phyloP scores from a whole-genome alignment of 1,284 basidiomycete genomes.

The Kwoniella shivajii region DNA sequence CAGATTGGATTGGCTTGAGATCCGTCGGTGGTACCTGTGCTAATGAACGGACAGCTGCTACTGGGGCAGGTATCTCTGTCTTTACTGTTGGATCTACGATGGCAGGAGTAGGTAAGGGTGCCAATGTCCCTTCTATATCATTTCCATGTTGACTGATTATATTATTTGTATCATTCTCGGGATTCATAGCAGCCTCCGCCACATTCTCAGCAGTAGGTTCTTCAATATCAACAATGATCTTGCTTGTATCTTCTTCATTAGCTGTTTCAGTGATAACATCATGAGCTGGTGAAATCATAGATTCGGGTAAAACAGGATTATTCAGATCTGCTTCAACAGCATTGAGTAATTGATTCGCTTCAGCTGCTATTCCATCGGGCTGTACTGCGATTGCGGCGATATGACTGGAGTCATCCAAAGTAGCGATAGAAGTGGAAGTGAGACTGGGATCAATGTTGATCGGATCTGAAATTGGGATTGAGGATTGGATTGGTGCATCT shows the following conservation, averaged over 20 bases:
- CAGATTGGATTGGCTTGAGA: not conserved
- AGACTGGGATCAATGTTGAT: no score
- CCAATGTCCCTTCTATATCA: constrained; percentile 2
- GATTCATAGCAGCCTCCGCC: constrained; percentile 12
- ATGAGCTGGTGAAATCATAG: constrained; percentile 16
- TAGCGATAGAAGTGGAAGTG: not conserved
- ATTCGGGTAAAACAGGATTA: constrained; percentile 22
- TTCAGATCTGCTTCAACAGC: constrained; percentile 20
- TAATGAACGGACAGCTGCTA: not conserved
- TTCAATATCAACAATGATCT: constrained; percentile 15
- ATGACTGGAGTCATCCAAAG: not conserved
- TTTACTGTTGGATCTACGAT: not conserved
- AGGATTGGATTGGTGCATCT: constrained; percentile 3
- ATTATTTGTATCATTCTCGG: not conserved
- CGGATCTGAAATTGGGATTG: not conserved
- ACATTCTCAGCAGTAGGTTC: constrained; percentile 12
- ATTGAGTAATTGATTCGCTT: constrained; percentile 15
- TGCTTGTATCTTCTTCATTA: constrained; percentile 20
- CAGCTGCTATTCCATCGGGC: constrained; percentile 8
- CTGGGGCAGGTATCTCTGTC: not conserved
- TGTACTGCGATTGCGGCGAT: not conserved
- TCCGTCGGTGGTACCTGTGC: not conserved
- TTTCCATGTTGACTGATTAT: not conserved
- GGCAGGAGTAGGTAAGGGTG: constrained; percentile 6
- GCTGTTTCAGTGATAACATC: constrained; percentile 14